Evolutionary conservation across 2,329 filamentous ascomycete species (phyloP), one percentile per base, ranked within the genome.

Genomic region (Claviceps arundinis): DNA sequence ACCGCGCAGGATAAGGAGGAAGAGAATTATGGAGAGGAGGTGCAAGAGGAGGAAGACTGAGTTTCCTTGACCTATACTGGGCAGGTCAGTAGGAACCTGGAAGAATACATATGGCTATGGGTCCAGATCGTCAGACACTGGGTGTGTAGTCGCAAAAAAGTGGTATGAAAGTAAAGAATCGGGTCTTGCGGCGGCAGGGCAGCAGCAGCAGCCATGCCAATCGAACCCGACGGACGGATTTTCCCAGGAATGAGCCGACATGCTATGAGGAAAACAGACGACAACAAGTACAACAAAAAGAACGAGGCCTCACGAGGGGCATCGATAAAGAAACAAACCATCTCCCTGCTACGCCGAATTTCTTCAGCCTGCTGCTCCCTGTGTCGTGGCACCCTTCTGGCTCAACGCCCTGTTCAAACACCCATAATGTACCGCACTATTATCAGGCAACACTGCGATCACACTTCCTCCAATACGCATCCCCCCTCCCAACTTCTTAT

Each of bases 391-490:
- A 53, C 61, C 60, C 64, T 60, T 68, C 58, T 63, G 59, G 54
- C 68, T 66, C 52, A 63, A 67, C n/a, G 69, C 72, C 56, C 71
- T 70, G 54, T 68, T 80, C 60, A 87, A 73, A 69, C 87, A 93
- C 26, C 86, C 87, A 63, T 91, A 87, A 72, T 93, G 87, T 55
- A 93, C 84, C 16, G 89, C 86, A 26, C 75, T 77, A 64, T 82
- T 89, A 70, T 95, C 87, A 6, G 90, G 88, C 68, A 93, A 77
- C 13, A 96, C 90, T 42, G 90, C 84, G 54, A 97, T 85, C 17
- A 95, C 93, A 65, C 87, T 95, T 4, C 89, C 86, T 2, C 91
- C 91, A 59, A 97, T 80, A 55, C 93, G 74, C 75, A 96, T 96
- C 63, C 67, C 66, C 1, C 89, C 85, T 1, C 90, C 91, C 57